Base-by-base conservation (phyloP, 2,329 filamentous ascomycete species). In the Stemphylium beticola region DNA sequence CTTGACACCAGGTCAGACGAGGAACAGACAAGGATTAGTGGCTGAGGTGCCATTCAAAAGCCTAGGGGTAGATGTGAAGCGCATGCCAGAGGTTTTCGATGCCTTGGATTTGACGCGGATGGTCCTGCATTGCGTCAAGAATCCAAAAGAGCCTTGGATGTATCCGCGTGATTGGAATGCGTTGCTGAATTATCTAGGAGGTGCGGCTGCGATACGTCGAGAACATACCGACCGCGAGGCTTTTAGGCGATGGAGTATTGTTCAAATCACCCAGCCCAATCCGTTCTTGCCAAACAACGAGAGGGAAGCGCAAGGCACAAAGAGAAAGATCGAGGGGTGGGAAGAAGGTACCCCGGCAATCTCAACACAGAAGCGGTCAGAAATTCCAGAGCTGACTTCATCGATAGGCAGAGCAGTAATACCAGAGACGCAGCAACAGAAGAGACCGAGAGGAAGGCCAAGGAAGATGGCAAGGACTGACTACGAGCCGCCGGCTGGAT, bases 91-190 rank as follows among this genome's bases (percentile, higher is more conserved):
- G 14, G 64, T 58, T 3, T 14, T 53, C 12, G 66, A 68, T 45
- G 64, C 65, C 4, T 44, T 67, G n/a, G 64, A 69, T 42, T 48
- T 69, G 22, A 70, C 67, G 1, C 57, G 65, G 14, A 63, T 64
- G 53, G 58, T 72, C 4, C n/a, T 43, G n/a, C 59, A 67, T 38
- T 58, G 55, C 17, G 7, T 63, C 1, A 31, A 62, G 4, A 56
- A 62, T 36, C 50, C 51, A 1, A 38, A 60, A 2, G 58, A 69
- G 32, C 34, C 43, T 1, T 70, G 61, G 62, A 31, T 37, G 17
- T 72, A 64, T 24, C 69, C 66, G 11, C 42, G 46, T 2, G 62
- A 70, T 32, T 69, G 58, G n/a, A 43, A 54, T 1, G 39, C 49
- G 24, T 42, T 67, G 32, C 43, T 64, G 9, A 34, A 46, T 2